Evolutionary conservation across 2,329 filamentous ascomycete genomes (phyloP).

Genomic region (Pestalotiopsis sp.): DNA sequence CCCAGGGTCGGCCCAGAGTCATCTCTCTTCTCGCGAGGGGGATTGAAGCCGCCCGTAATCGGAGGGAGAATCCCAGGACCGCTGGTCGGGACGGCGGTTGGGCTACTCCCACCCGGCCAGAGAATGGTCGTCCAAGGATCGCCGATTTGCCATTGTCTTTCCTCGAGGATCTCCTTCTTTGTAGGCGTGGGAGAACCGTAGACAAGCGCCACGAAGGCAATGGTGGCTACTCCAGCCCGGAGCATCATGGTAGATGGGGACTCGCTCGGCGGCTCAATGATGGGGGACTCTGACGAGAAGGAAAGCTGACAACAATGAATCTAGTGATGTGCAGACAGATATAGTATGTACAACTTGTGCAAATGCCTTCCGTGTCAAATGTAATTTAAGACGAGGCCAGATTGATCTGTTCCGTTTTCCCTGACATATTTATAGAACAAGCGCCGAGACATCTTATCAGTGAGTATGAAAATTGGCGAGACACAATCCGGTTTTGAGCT

Average conservation of each 20-base stretch:
- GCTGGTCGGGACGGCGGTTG: slow-evolving; percentile 10
- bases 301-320: neutral
- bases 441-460: slow-evolving; percentile 14
- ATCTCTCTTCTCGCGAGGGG: slow-evolving; percentile 12
- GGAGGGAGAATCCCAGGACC: slow-evolving; percentile 16
- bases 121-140: slow-evolving; percentile 22
- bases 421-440: slow-evolving; percentile 24
- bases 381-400: slow-evolving; percentile 12
- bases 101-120: neutral
- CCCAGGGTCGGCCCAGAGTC: slow-evolving; percentile 14
- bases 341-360: neutral
- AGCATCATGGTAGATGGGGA: slow-evolving; percentile 23
- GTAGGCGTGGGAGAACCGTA: slow-evolving; percentile 28
- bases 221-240: slow-evolving; percentile 22
- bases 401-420: slow-evolving; percentile 16
- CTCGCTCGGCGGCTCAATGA: neutral
- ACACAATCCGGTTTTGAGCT: slow-evolving; percentile 14
- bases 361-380: neutral
- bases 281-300: neutral
- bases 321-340: neutral
- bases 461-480: slow-evolving; percentile 15
- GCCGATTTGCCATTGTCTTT: slow-evolving; percentile 23
- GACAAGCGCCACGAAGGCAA: slow-evolving; percentile 30
- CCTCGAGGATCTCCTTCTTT: slow-evolving; percentile 24
- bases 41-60: slow-evolving; percentile 9